Conservation (phyloP, 2,329 filamentous ascomycete species). For the Madurella fahalii region DNA sequence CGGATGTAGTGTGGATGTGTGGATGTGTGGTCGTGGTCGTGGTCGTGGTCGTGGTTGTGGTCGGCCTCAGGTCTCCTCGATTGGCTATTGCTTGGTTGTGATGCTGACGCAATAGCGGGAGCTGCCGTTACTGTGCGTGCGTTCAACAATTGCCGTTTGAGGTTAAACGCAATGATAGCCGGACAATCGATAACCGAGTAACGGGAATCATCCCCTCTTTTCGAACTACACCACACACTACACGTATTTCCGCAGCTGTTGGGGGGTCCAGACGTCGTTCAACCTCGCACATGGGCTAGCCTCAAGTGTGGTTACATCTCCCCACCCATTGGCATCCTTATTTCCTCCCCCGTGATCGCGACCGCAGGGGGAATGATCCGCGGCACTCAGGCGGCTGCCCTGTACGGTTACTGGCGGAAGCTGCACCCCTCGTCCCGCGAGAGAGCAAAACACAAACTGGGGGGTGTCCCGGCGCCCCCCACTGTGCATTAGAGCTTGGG, state of each 20-base stretch:
- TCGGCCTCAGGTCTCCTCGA: neutral
- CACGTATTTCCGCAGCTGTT: too few relatives aligned
- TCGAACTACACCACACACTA: too few relatives aligned
- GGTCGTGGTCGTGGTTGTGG: too few relatives aligned
- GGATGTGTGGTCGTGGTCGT: neutral
- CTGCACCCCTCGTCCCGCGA: neutral
- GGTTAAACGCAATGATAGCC: neutral
- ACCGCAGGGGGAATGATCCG: neutral
- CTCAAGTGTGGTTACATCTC: neutral
- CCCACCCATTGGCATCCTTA: neutral
- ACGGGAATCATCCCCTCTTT: too few relatives aligned
- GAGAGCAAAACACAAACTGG: neutral
- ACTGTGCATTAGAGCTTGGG: too few relatives aligned
- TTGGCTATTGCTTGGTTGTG: neutral
- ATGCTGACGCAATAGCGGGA: constrained; percentile 24
- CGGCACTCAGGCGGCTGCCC: neutral
- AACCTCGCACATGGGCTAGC: too few relatives aligned
- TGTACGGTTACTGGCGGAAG: neutral
- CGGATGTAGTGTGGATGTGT: too few relatives aligned
- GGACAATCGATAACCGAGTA: too few relatives aligned
- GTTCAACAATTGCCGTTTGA: constrained; percentile 6
- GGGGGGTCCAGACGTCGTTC: too few relatives aligned
- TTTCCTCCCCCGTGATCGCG: neutral
- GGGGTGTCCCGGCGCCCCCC: too few relatives aligned
- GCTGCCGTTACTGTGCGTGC: neutral